These are phyloP conservation scores for Mycena galopus DNA, from an alignment of 768 basidiomycete species.

Conservation along the genomic window DNA sequence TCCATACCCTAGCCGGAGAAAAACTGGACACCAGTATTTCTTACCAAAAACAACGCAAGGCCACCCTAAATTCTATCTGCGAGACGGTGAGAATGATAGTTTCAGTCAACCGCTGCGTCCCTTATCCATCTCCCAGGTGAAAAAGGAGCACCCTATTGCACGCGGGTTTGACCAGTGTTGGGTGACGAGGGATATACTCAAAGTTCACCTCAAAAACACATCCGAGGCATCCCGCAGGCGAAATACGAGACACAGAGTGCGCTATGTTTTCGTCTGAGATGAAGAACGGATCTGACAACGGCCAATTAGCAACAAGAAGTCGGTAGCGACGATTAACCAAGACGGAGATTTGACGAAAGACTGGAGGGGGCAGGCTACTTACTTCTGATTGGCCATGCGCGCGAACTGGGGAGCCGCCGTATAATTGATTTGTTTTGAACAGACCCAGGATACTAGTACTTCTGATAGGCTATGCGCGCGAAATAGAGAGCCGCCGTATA, in stretches of 20 bases:
- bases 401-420: no score
- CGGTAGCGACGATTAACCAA: no score
- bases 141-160: neutral
- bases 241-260: neutral
- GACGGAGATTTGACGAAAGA: no score
- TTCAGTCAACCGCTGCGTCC: neutral
- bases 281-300: no score
- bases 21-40: neutral
- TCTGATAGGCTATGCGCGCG: no score
- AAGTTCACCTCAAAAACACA: neutral
- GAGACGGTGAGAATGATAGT: neutral
- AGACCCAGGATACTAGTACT: no score
- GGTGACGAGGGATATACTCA: constrained; percentile 1
- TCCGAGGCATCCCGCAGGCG: neutral
- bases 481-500: no score
- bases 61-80: neutral
- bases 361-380: no score
- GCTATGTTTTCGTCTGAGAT: no score
- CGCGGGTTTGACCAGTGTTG: neutral
- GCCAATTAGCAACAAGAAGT: no score
- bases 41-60: neutral
- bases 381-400: no score
- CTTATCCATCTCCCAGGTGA: neutral
- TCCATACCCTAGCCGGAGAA: neutral
- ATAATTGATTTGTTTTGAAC: no score